phyloP scores from a whole-genome alignment of 768 basidiomycete genomes.

The Sutorius australiensis region DNA sequence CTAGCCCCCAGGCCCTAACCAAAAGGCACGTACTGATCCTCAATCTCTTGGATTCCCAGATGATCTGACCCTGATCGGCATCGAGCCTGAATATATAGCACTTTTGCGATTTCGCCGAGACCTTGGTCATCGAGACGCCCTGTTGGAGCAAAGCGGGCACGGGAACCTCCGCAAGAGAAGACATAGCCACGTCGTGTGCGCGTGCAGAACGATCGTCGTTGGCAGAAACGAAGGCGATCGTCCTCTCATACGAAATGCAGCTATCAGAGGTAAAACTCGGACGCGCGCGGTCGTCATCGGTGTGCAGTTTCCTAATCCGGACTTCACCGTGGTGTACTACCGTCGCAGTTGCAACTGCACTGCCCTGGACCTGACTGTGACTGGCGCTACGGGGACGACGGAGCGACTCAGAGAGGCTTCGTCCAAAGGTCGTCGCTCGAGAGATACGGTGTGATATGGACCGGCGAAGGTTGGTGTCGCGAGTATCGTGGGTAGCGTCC shows the following conservation, averaged over 20 bases:
- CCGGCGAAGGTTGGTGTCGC: slow-evolving; percentile 20
- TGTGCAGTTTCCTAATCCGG: slow-evolving; percentile 26
- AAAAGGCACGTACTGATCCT: slow-evolving; percentile 51
- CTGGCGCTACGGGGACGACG: slow-evolving; percentile 11
- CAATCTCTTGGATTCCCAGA: slow-evolving; percentile 71
- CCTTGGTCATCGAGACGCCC: slow-evolving; percentile 78
- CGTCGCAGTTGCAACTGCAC: background rate
- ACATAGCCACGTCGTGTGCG: slow-evolving; percentile 6
- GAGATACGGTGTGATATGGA: slow-evolving; percentile 38
- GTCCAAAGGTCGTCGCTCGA: slow-evolving; percentile 28
- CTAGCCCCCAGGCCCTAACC: background rate
- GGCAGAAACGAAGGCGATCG: background rate
- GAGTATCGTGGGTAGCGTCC: background rate
- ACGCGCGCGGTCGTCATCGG: background rate
- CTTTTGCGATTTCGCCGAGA: slow-evolving; percentile 75
- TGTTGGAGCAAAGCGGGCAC: slow-evolving; percentile 57
- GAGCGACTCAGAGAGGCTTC: slow-evolving; percentile 27
- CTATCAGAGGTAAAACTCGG: background rate
- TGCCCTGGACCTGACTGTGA: background rate
- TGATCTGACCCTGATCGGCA: slow-evolving; percentile 74
- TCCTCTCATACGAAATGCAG: background rate
- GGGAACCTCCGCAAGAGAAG: slow-evolving; percentile 36
- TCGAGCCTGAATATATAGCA: slow-evolving; percentile 68
- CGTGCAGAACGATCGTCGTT: background rate
- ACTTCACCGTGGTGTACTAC: background rate